Percentiles rank a stretch among this genome's conserved stretches.
Conservation (phyloP, 805 yeast genomes). For the Dipodascus albidus region DNA sequence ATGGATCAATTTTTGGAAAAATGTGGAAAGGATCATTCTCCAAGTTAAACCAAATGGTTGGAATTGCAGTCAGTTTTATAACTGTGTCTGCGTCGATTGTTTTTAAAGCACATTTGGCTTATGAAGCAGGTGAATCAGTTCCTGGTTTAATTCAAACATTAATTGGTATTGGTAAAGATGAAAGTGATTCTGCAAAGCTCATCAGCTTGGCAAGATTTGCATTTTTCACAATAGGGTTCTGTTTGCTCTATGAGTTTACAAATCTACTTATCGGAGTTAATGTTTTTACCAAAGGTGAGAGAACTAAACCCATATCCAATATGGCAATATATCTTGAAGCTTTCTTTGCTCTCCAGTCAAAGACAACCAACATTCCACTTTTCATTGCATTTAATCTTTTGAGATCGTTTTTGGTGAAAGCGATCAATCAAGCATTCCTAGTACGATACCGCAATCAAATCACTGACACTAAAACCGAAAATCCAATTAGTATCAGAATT, state of each 20-base stretch:
- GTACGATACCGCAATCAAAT: constrained; percentile 1
- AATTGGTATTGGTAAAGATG: constrained; percentile 1
- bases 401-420: constrained; percentile 9
- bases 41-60: constrained; percentile 19
- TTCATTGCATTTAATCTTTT: constrained; percentile 29
- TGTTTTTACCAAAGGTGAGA: background rate
- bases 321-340: constrained; percentile 17
- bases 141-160: constrained; percentile 30
- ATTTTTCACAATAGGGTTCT: constrained; percentile 16
- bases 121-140: constrained; percentile 41
- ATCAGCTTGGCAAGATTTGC: constrained; percentile 20
- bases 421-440: constrained; percentile 7
- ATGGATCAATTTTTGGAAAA: constrained; percentile 16
- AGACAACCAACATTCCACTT: constrained; percentile 44
- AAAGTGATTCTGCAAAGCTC: constrained; percentile 11
- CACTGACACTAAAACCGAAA: background rate
- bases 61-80: constrained; percentile 37
- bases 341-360: constrained; percentile 43
- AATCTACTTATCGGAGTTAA: constrained; percentile 8
- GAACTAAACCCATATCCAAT: constrained; percentile 5
- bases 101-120: constrained; percentile 45
- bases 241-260: constrained; percentile 14
- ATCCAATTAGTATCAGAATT: constrained; percentile 4
- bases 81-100: constrained; percentile 35
- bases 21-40: constrained; percentile 16